These are phyloP conservation scores for Recurvomyces mirabilis DNA, from an alignment of 495 filamentous ascomycete species.

Conservation along the genomic window DNA sequence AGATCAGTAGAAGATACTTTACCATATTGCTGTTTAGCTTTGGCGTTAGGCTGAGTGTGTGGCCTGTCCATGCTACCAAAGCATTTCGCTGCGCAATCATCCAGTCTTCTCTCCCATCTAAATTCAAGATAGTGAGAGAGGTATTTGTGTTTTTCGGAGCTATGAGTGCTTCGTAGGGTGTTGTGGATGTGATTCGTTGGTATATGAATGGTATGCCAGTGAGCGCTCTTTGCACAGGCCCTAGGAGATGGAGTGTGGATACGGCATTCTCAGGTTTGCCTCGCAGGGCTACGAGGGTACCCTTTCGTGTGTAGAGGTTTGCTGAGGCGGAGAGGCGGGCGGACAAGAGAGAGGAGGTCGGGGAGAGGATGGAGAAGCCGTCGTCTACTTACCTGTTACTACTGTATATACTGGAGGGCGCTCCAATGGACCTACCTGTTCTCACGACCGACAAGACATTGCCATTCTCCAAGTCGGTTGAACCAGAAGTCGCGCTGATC, in stretches of 20 bases:
- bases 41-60: conserved; percentile 64
- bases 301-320: conserved; percentile 78
- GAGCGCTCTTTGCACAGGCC: conserved; percentile 63
- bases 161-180: conserved; percentile 73
- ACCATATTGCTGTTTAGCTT: conserved; percentile 63
- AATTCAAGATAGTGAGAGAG: conserved; percentile 72
- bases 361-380: conserved; percentile 80
- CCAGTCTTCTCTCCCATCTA: conserved; percentile 96
- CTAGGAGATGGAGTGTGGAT: conserved; percentile 79
- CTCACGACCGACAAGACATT: too few relatives aligned
- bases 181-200: conserved; percentile 75
- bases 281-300: conserved; percentile 79
- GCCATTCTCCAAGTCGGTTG: conserved; percentile 19
- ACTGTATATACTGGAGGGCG: too few relatives aligned
- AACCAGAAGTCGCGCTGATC: conserved; percentile 30
- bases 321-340: conserved; percentile 87
- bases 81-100: conserved; percentile 75
- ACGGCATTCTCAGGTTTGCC: conserved; percentile 81
- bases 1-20: conserved; percentile 9
- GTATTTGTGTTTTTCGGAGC: conserved; percentile 73
- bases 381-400: conserved; percentile 58
- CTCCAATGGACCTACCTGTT: too few relatives aligned
- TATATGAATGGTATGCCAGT: conserved; percentile 90
- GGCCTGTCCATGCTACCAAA: conserved; percentile 91
- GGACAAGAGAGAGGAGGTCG: conserved; percentile 83